Evolutionary conservation across 306 rosid genomes (phyloP), one percentile per base, ranked within the genome.

Genomic region (Rosa rugosa): DNA sequence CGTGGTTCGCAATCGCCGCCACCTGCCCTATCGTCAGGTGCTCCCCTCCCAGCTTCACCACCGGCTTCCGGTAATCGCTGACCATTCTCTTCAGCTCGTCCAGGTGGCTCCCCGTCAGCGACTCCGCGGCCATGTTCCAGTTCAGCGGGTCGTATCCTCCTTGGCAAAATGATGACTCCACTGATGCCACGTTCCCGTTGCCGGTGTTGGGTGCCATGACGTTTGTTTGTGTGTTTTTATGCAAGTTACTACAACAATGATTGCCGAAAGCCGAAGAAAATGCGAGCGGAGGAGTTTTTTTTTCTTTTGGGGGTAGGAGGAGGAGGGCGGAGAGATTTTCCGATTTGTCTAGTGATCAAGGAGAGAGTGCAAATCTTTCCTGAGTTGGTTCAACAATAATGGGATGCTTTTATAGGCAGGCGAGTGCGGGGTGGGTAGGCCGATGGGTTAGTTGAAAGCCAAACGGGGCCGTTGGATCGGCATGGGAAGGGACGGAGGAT

Each of bases 21-120:
- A 94, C 99, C 60, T 92, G 95, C 0, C 89, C 79, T 7, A 94
- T 77, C 27, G 89, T 89, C 65, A 94, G 81, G 14, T 47, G 73
- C 82, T 89, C 85, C 0, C 99, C 99, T 0, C 90, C 92, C 0
- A 94, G 85, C 7, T 45, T 18, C 12, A 94, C 99, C 51, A 81
- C 50, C 46, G 89, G 81, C 49, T 83, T 86, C 66, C 93, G 84
- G 79, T 84, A 94, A 47, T 91, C 95, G 57, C 80, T 87, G 49
- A 94, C 95, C 99, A 94, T 94, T 13, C 72, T 71, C 59, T 87
- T 92, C 74, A 94, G 92, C 86, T 89, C 95, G 4, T 92, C 95
- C 0, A 92, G 78, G 69, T 94, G 99, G 62, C 97, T 91, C 0
- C 99, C 99, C 14, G 73, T 86, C 44, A 94, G 9, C 0, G 85